phyloP scores from a whole-genome alignment of 1,139 yeast genomes.

The Citeromyces hawaiiensis region DNA sequence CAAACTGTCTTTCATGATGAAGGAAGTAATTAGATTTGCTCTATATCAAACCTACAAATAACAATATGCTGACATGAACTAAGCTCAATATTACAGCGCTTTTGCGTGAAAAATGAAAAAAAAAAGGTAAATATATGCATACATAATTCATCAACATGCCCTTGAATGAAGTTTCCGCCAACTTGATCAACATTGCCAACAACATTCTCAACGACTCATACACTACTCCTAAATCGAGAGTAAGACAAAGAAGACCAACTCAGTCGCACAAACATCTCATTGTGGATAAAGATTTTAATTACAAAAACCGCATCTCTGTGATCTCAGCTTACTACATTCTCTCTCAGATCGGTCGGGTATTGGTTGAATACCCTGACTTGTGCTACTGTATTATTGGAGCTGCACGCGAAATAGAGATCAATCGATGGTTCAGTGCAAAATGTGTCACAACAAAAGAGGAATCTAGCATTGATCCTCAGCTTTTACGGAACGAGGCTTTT shows the following conservation, averaged over 20 bases:
- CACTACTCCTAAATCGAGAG: constrained; percentile 13
- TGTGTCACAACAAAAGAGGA: constrained; percentile 25
- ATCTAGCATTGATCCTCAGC: constrained; percentile 19
- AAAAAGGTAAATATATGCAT: too few species aligned
- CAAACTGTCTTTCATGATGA: too few species aligned
- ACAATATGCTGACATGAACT: too few species aligned
- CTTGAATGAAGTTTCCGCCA: constrained; percentile 13
- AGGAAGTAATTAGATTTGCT: too few species aligned
- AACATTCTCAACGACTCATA: constrained; percentile 8
- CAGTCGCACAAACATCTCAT: constrained; percentile 34
- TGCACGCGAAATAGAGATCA: constrained; percentile 32
- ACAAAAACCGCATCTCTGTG: constrained; percentile 22
- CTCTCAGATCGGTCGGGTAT: constrained; percentile 21
- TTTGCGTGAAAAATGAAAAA: too few species aligned
- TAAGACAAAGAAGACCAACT: constrained; percentile 3
- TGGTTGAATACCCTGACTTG: constrained; percentile 24
- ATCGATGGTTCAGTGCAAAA: constrained; percentile 34
- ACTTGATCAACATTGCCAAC: constrained; percentile 14
- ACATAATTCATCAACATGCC: constrained; percentile 5
- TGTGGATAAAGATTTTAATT: constrained; percentile 23
- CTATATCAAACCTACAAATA: too few species aligned
- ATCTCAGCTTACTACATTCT: constrained; percentile 31
- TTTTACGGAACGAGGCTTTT: constrained; percentile 18
- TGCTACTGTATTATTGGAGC: constrained; percentile 37
- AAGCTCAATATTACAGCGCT: too few species aligned